A percentile compares a stretch with the other conserved stretches of the same genome.
Conservation (phyloP, 75 land plant species). For the Gnetum montanum region DNA sequence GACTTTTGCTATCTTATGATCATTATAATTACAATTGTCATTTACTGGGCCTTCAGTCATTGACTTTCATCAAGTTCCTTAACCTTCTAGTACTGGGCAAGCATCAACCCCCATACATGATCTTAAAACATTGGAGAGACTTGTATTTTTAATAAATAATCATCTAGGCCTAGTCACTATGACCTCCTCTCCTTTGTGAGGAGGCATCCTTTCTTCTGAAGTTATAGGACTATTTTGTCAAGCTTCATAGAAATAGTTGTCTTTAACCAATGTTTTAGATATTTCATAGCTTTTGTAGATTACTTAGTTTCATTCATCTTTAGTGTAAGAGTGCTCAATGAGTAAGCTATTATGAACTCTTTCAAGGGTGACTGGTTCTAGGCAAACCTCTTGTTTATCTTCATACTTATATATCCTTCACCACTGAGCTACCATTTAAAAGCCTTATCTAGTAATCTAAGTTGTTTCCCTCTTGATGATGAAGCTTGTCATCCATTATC, state of each 20-base stretch:
- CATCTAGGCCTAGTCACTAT: background rate
- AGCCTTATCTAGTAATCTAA: conserved; percentile 9
- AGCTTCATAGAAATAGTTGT: background rate
- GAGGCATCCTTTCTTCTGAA: too few species aligned
- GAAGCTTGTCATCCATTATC: conserved; percentile 16
- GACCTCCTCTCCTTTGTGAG: too few species aligned
- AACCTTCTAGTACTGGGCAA: background rate
- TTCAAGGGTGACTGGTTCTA: conserved; percentile 20
- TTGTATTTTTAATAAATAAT: background rate
- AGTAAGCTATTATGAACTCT: conserved; percentile 10
- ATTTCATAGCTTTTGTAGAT: conserved; percentile 8
- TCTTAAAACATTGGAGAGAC: background rate
- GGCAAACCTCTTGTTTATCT: conserved; percentile 14
- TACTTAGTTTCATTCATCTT: conserved; percentile 8
- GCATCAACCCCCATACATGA: too few species aligned
- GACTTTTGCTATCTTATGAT: background rate
- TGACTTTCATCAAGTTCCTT: background rate
- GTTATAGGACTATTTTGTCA: background rate
- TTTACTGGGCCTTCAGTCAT: background rate
- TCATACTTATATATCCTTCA: conserved; percentile 10
- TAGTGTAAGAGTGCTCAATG: background rate
- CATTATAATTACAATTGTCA: background rate
- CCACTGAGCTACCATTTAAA: conserved; percentile 6
- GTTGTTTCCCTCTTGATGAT: conserved; percentile 12
- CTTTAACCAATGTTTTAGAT: conserved; percentile 1